phyloP scores from a whole-genome alignment of 306 rosid genomes.

The Cicer cuneatum region DNA sequence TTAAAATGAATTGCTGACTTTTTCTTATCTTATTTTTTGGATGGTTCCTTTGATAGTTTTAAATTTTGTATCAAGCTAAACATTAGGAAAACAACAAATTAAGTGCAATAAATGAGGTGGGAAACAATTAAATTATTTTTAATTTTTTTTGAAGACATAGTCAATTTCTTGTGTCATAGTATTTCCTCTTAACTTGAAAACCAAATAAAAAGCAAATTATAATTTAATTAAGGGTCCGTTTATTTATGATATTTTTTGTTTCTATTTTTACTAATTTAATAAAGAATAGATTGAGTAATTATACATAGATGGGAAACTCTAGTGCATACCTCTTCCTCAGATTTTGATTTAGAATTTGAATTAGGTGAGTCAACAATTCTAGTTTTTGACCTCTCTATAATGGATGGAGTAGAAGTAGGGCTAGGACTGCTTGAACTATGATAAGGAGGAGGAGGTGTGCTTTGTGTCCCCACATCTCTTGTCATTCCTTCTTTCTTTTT shows the following conservation, averaged over 20 bases:
- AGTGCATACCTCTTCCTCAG: conserved; percentile 66
- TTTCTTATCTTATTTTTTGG: conserved; percentile 22
- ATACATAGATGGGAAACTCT: neutral
- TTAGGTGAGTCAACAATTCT: conserved; percentile 58
- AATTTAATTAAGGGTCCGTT: too few relatives aligned
- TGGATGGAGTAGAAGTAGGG: conserved; percentile 85
- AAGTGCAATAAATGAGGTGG: neutral
- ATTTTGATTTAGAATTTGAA: conserved; percentile 62
- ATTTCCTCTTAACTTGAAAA: neutral
- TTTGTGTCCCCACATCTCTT: conserved; percentile 90
- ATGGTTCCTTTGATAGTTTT: conserved; percentile 19
- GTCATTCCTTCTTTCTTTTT: conserved; percentile 67
- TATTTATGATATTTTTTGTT: too few relatives aligned
- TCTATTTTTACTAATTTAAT: too few relatives aligned
- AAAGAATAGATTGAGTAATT: too few relatives aligned
- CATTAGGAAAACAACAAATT: neutral
- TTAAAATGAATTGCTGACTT: conserved; percentile 15
- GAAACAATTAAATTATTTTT: neutral
- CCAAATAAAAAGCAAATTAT: neutral
- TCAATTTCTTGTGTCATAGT: conserved; percentile 26
- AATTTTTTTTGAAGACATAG: neutral
- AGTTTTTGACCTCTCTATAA: conserved; percentile 62
- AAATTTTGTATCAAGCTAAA: conserved; percentile 19
- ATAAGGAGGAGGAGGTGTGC: conserved; percentile 73
- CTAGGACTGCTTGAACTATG: conserved; percentile 78